Base-by-base conservation (phyloP, 2,329 filamentous ascomycete species). In the Apiospora aurea region DNA sequence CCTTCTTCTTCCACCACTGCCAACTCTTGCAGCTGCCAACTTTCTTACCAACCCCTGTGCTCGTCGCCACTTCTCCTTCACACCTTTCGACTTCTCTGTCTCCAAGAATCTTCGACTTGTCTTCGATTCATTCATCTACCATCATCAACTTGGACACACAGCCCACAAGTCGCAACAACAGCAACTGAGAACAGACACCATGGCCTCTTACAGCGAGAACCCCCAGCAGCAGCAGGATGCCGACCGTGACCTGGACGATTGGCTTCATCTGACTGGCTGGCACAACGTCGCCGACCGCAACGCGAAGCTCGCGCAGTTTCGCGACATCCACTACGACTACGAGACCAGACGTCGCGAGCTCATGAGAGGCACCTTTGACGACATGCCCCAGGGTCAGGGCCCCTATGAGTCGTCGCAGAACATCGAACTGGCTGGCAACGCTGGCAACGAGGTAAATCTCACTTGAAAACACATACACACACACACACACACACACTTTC, bases 201-300 rank as follows among this genome's bases (percentile, higher is more conserved):
- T 64, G 57, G 34, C 34, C 34, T n/a, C 18, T 4, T 41, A 41
- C 34, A 64, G 4, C 57, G 16, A 38, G 18, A 4, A 16, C 18
- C 53, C 29, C 24, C 47, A 57, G 14, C n/a, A 24, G n/a, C 24
- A 26, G 49, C 11, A 26, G 1, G 14, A 18, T 7, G 3, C 10
- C 29, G 57, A 64, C 29, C 18, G 18, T 4, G 72, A 73, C 46
- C 24, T 75, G 0, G 57, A 69, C 16, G 74, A 76, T 24, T 76
- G 74, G 75, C 69, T 76, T 1, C 34, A 71, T 5, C 38, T 75
- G 16, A 76, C 74, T 8, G 29, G 69, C 5, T 76, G 74, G 74
- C 71, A 76, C n/a, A 68, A 76, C 34, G 26, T 61, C 18, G 11
- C 49, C 0, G 69, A 70, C 24, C 73, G 75, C 13, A 44, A 69